Evolutionary conservation across 345 rosid species (phyloP).

Genomic region (Eucalyptus curtisii): DNA sequence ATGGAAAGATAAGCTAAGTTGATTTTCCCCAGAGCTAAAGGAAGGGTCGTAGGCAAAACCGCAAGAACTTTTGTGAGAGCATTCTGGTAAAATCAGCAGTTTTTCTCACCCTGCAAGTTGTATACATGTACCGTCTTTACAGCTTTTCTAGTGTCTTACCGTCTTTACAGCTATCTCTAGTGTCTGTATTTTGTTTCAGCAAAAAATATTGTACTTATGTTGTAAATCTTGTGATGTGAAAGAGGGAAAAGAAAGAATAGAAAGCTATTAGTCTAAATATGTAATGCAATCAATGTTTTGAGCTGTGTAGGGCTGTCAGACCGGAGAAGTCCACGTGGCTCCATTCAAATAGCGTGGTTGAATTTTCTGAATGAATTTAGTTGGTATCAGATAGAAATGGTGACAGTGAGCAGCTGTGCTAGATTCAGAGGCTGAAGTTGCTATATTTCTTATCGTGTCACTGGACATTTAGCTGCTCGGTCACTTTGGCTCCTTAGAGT

Average conservation of each 20-base stretch:
- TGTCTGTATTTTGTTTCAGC: background rate
- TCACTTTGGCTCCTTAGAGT: background rate
- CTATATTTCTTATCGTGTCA: background rate
- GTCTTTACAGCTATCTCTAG: background rate
- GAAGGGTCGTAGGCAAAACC: background rate
- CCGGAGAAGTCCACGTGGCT: background rate
- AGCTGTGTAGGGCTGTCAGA: background rate
- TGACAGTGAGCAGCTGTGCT: background rate
- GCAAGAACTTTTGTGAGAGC: background rate
- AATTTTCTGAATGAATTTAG: background rate
- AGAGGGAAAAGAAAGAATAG: background rate
- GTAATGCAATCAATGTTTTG: background rate
- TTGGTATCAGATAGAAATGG: background rate
- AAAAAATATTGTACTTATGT: background rate
- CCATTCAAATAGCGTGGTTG: background rate
- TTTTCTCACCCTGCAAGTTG: background rate
- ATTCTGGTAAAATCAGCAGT: background rate
- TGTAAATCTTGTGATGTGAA: background rate
- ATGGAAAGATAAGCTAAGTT: background rate
- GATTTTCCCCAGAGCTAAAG: background rate
- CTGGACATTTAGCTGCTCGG: background rate
- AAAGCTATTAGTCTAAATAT: background rate
- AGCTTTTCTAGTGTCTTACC: background rate
- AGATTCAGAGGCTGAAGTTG: background rate
- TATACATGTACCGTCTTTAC: background rate